Evolutionary conservation across 1,284 basidiomycete genomes (phyloP), one percentile per base, ranked within the genome.

Genomic region (Hypsizygus ulmarius): DNA sequence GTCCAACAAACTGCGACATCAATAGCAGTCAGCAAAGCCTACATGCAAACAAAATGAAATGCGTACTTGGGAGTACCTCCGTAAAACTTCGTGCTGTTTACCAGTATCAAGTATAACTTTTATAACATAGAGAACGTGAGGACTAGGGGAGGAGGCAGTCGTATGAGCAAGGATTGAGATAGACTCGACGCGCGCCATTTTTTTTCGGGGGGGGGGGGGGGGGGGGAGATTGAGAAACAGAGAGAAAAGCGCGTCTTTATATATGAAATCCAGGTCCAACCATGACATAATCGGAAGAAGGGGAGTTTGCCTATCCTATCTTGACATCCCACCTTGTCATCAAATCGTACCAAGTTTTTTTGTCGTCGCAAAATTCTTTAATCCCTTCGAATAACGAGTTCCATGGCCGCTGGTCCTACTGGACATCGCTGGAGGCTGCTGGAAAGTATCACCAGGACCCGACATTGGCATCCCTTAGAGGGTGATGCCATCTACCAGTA

Each of bases 31-130:
- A 38, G 33, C 15, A 41, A 15, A 14, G 18, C 30, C 16, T 28
- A 16, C n/a, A n/a, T n/a, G 10, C 1, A 4, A 6, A n/a, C 28
- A 25, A 32, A 40, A 39, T 12, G 8, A 18, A 33, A 10, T 25
- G 56, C 63, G 12, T 57, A 77, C 77, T 60, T 79, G 75, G 3
- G 78, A 80, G 59, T 78, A 79, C 21, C 78, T 67, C 47, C 72
- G 71, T 35, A 68, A 52, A n/a, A 73, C 55, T 11, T 58, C 54
- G 14, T 61, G 54, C 16, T 63, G 64, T 38, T 63, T 63, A 5
- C 70, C 74, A 47, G 65, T 44, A 16, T 34, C 57, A 6, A 62
- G 56, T 19, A 56, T 64, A 37, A 71, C 67, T 43, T 72, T 57
- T 49, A 78, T 52, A 44, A 62, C 60, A 58, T 79, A 79, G 28